Conservation (phyloP, 805 yeast genomes). For the Myxozyma nipponensis region DNA sequence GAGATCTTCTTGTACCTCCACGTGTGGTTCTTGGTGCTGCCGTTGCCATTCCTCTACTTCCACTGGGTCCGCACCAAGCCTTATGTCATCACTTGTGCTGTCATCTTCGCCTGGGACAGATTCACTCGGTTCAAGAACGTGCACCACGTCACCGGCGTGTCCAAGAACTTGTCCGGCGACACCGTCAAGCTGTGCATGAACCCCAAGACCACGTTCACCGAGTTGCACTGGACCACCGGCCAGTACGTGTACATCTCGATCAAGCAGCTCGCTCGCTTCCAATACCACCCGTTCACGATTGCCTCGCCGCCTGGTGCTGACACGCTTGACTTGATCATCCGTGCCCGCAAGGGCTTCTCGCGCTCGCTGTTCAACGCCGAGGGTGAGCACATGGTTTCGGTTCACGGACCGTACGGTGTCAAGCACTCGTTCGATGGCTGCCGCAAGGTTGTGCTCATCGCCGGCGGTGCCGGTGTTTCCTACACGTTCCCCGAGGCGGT, state of each 20-base stretch:
- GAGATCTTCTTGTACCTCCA: conserved; percentile 26
- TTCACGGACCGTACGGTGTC: conserved; percentile 27
- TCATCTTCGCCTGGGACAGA: conserved; percentile 27
- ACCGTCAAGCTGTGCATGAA: conserved; percentile 27
- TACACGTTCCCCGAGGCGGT: conserved; percentile 33
- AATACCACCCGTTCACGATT: conserved; percentile 28
- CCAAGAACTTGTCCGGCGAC: conserved; percentile 24
- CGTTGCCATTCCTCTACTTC: conserved; percentile 27
- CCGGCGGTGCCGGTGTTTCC: conserved; percentile 38
- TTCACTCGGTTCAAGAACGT: conserved; percentile 23
- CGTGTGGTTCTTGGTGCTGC: conserved; percentile 27
- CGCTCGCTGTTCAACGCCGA: conserved; percentile 21
- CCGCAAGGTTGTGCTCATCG: conserved; percentile 30
- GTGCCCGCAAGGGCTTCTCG: conserved; percentile 36
- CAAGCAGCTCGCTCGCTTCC: conserved; percentile 23
- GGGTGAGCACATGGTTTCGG: conserved; percentile 26
- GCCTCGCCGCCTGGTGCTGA: conserved; percentile 30
- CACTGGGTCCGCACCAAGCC: conserved; percentile 27
- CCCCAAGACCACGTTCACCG: conserved; percentile 22
- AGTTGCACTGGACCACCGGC: conserved; percentile 30
- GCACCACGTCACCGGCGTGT: conserved; percentile 24
- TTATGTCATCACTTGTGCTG: conserved; percentile 28
- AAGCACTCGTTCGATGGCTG: conserved; percentile 24
- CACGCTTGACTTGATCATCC: conserved; percentile 32
- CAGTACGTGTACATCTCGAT: conserved; percentile 28